Conservation (phyloP, 768 basidiomycete genomes). For the Crepidotus variabilis region DNA sequence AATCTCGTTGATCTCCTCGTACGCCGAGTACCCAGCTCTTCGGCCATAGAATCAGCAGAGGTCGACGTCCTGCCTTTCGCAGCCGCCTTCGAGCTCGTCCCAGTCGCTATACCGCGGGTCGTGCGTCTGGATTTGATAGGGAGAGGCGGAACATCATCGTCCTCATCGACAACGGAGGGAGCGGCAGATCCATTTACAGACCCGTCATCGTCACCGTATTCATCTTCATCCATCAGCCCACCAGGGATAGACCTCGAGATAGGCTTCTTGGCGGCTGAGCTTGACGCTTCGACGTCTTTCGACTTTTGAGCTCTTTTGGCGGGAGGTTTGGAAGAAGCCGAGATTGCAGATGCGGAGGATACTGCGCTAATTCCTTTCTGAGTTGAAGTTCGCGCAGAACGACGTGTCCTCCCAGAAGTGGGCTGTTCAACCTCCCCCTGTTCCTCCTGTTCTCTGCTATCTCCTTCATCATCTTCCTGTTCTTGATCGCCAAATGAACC, state of each 20-base stretch:
- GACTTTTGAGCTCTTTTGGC: conserved; percentile 19
- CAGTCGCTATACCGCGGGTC: neutral
- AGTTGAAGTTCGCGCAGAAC: conserved; percentile 3
- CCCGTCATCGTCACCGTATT: conserved; percentile 25
- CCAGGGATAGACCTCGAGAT: conserved; percentile 37
- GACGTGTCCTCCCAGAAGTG: conserved; percentile 4
- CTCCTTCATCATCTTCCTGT: conserved; percentile 19
- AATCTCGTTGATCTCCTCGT: neutral
- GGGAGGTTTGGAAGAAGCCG: conserved; percentile 13
- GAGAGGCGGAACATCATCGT: conserved; percentile 35
- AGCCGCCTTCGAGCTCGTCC: neutral
- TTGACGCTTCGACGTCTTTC: conserved; percentile 8
- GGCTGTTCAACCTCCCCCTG: conserved; percentile 10
- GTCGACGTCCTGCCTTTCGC: neutral
- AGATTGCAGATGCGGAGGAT: neutral
- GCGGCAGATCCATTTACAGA: conserved; percentile 3
- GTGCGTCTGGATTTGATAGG: conserved; percentile 15
- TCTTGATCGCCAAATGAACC: conserved; percentile 8
- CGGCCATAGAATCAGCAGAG: neutral
- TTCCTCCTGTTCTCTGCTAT: conserved; percentile 21
- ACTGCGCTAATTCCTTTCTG: neutral
- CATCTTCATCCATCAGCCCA: conserved; percentile 36
- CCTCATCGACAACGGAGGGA: conserved; percentile 19
- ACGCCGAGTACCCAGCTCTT: neutral
- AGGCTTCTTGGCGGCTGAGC: conserved; percentile 7